Base-by-base conservation (phyloP, 768 basidiomycete species). In the Russula brevipes region DNA sequence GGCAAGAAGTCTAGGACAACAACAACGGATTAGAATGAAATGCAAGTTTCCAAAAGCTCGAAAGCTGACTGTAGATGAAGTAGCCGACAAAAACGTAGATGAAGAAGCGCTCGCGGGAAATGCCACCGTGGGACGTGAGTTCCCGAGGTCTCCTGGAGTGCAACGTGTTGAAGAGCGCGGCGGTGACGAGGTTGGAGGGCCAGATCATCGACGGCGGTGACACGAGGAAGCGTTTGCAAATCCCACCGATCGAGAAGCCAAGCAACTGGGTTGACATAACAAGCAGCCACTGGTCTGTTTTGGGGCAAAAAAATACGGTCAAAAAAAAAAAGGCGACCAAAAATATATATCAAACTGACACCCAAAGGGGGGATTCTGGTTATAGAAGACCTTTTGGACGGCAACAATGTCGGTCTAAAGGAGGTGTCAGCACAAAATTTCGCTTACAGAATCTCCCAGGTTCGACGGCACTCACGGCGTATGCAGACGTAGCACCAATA, bases 1-100 rank as follows among this genome's bases (percentile, higher is more conserved):
- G 61, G 60, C 0, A 63, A 45, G 45, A 58, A 60, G 41, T 57
- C 64, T 58, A 33, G 11, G 16, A 24, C 9, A 38, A 11, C 2
- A 36, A 36, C 9, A 30, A 36, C 9, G 17, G 16, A 31, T 67
- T 1, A 57, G 38, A 1, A 10, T 16, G 3, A 57, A 39, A 44
- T 10, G 17, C 4, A 14, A 80, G 84, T 52, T 78, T 80, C 30
- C 89, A 90, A 63, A 89, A 75, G 72, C 88, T 0, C 89, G 88
- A 69, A 89, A 71, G 87, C 78, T 69, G 87, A 87, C 76, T 66
- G 30, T 77, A 80, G 65, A 45, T 58, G 66, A 72, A 68, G 35
- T 70, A 76, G 35, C 70, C 78, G 2, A 70, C 0, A 69, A 78
- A 81, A 1, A 69, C 78, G 52, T 73, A 78, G 19, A 71, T 1